Evolutionary conservation across 2,329 filamentous ascomycete species (phyloP).

Genomic region (Exophiala aquamarina): DNA sequence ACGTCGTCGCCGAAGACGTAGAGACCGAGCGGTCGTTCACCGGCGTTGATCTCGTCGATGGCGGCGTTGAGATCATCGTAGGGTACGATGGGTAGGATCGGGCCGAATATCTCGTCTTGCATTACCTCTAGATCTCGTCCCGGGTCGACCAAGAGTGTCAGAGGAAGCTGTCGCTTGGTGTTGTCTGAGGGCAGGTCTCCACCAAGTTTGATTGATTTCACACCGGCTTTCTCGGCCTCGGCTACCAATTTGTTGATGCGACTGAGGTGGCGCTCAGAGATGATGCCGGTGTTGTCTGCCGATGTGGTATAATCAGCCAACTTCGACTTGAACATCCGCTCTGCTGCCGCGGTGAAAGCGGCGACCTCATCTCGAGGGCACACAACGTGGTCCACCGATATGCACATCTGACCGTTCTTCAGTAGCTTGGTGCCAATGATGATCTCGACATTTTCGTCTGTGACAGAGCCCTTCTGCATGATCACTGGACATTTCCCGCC

Average conservation of each 20-base stretch:
- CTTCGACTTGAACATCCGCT: slow-evolving; percentile 33
- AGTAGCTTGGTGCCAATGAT: slow-evolving; percentile 44
- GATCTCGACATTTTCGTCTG: slow-evolving; percentile 45
- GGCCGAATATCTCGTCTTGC: slow-evolving; percentile 44
- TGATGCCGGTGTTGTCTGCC: slow-evolving; percentile 31
- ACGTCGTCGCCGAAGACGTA: slow-evolving; percentile 42
- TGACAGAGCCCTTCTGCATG: slow-evolving; percentile 41
- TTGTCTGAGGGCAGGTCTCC: slow-evolving; percentile 41
- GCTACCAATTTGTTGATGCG: slow-evolving; percentile 39
- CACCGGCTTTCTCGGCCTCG: slow-evolving; percentile 35
- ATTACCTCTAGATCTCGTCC: slow-evolving; percentile 2
- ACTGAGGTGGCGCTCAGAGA: slow-evolving; percentile 45
- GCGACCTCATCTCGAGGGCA: slow-evolving; percentile 39
- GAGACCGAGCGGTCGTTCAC: slow-evolving; percentile 40
- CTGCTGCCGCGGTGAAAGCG: slow-evolving; percentile 33
- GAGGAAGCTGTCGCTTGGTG: slow-evolving; percentile 34
- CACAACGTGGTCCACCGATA: slow-evolving; percentile 45
- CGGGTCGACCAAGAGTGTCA: slow-evolving; percentile 40
- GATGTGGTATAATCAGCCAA: slow-evolving; percentile 30
- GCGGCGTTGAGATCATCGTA: slow-evolving; percentile 31
- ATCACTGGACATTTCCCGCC: slow-evolving; percentile 48
- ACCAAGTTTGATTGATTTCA: slow-evolving; percentile 34
- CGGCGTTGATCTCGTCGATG: slow-evolving; percentile 28
- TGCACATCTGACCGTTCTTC: slow-evolving; percentile 45
- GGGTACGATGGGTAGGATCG: slow-evolving; percentile 42